Evolutionary conservation across 176 grass and related monocot genomes (phyloP), one percentile per base, ranked within the genome.

Genomic region (Cocos nucifera): DNA sequence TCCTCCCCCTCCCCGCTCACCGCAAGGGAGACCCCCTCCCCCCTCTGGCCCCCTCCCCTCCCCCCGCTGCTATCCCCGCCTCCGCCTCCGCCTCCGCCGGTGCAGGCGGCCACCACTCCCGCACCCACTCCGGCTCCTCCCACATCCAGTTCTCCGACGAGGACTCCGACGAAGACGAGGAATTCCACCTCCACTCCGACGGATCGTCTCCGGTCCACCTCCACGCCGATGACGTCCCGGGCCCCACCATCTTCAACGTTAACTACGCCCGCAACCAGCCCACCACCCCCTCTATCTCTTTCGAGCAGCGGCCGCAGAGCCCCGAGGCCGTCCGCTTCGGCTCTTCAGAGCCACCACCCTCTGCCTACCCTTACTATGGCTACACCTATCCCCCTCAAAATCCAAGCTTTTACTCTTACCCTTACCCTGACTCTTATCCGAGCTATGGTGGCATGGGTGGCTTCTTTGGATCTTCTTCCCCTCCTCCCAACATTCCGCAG

Each of bases 11-110:
- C 22, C 88, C 94, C 12, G 30, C 21, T 3, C 67, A 80, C 2
- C 71, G 94, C 10, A 98, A 98, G 80, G 84, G 88, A 7, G 81
- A 92, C 62, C 66, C 74, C 0, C 65, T 88, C 2, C 82, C 81
- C 4, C 78, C 70, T 24, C 72, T 70, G 0, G 76, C 81, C 2
- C 66, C 61, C 3, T 22, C 59, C 1, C 67, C 69, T 15, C 20
- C 50, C 22, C 49, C 79, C 25, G 14, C 50, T 4, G 24, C 49
- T 2, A 49, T 65, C 0, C 24, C 69, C 59, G 59, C 67, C 8
- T 71, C 74, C 9, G 79, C 71, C 14, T 58, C 81, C 1, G 59
- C 71, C 6, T 71, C 17, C 4, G 35, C 10, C 35, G 10, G 35
- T 8, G 10, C 35, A 1, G 35, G 35, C 35, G 35, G 9, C 9